These are phyloP conservation scores for Sporopachydermia quercuum DNA, from an alignment of 805 yeast genomes.

Conservation along the genomic window DNA sequence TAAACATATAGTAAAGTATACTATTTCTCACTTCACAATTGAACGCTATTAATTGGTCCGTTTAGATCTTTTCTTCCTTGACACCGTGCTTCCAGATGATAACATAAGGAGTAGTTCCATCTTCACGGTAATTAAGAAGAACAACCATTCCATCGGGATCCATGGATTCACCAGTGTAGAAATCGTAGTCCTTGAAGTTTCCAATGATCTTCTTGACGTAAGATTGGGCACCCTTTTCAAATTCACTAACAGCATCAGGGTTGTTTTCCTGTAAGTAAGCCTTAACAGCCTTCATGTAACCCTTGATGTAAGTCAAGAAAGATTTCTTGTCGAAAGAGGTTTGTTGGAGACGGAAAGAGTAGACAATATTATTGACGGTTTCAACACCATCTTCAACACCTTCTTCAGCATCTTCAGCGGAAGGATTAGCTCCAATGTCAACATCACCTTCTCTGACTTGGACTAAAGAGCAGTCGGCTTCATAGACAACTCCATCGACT, in stretches of 20 bases:
- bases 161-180: slow-evolving; percentile 99
- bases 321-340: slow-evolving; percentile 97
- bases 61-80: slow-evolving; percentile 76
- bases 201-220: slow-evolving; percentile 93
- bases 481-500: slow-evolving; percentile 88
- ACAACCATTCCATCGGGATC: slow-evolving; percentile 99
- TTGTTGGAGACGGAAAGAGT: slow-evolving; percentile 96
- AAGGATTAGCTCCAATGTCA: slow-evolving; percentile 99
- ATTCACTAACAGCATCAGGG: slow-evolving; percentile 77
- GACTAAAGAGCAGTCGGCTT: slow-evolving; percentile 92
- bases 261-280: slow-evolving; percentile 72
- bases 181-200: slow-evolving; percentile 98
- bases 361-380: slow-evolving; percentile 94
- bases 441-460: slow-evolving; percentile 73
- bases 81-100: slow-evolving; percentile 99
- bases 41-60: too few species aligned
- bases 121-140: slow-evolving; percentile 98
- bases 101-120: slow-evolving; percentile 94
- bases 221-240: slow-evolving; percentile 94
- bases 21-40: too few species aligned
- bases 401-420: slow-evolving; percentile 89
- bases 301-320: slow-evolving; percentile 91
- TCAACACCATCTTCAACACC: slow-evolving; percentile 73
- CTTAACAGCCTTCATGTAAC: slow-evolving; percentile 96
- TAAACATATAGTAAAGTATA: too few species aligned